Evolutionary conservation across 768 basidiomycete species (phyloP).

Genomic region (Suillus americanus): DNA sequence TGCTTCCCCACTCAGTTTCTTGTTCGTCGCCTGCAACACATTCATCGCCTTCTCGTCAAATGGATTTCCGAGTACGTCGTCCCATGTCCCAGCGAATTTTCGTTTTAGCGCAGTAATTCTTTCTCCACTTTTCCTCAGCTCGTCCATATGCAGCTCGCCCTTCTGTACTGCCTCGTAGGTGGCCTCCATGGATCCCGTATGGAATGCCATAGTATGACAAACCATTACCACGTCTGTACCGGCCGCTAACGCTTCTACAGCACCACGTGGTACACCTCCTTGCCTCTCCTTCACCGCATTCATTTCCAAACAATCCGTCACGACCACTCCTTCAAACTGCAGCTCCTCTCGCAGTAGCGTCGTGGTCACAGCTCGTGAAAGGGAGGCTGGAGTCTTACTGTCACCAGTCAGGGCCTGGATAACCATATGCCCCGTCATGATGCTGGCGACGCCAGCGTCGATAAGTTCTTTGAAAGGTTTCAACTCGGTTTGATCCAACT

Average conservation of each 20-base stretch:
- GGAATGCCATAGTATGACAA: constrained; percentile 59
- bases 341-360: constrained; percentile 51
- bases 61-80: constrained; percentile 28
- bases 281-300: constrained; percentile 49
- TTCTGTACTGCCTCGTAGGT: constrained; percentile 50
- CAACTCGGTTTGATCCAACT: constrained; percentile 50
- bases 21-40: constrained; percentile 39
- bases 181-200: constrained; percentile 51
- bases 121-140: constrained; percentile 40
- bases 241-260: constrained; percentile 55
- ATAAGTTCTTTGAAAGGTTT: constrained; percentile 56
- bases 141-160: constrained; percentile 41
- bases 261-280: constrained; percentile 52
- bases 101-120: constrained; percentile 53
- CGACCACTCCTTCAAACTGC: constrained; percentile 57
- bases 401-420: constrained; percentile 55
- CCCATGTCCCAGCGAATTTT: constrained; percentile 49
- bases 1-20: constrained; percentile 41
- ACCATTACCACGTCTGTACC: constrained; percentile 77
- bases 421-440: constrained; percentile 79
- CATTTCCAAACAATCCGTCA: constrained; percentile 80
- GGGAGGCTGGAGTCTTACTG: constrained; percentile 53
- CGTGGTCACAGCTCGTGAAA: constrained; percentile 52
- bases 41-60: constrained; percentile 26
- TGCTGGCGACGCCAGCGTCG: constrained; percentile 42